A percentile compares a stretch with the other conserved stretches of the same genome.
Conservation (phyloP, 257 asterid species). For the Echium plantagineum region DNA sequence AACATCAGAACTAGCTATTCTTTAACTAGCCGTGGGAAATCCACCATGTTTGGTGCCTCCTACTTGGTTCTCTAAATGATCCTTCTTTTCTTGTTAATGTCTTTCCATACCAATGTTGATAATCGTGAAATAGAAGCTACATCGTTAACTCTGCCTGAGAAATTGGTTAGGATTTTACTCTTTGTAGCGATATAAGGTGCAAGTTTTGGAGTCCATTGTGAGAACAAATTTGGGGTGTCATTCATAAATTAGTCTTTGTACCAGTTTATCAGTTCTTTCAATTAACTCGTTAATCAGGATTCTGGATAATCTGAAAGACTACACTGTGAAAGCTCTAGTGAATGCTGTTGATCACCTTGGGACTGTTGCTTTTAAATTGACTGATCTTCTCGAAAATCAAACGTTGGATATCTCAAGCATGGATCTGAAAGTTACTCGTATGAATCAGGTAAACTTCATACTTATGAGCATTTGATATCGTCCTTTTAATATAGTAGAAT, state of each 20-base stretch:
- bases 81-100: no score
- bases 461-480: slow-evolving; percentile 1
- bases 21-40: no score
- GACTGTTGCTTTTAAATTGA: slow-evolving; percentile 82
- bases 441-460: slow-evolving; percentile 50
- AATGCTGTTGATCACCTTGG: slow-evolving; percentile 96
- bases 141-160: not conserved
- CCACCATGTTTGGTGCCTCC: no score
- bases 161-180: not conserved
- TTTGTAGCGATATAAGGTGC: no score
- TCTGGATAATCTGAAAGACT: slow-evolving; percentile 83
- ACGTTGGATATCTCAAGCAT: slow-evolving; percentile 52
- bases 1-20: no score
- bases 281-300: slow-evolving; percentile 40
- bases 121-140: no score
- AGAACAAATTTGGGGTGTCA: not conserved
- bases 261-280: slow-evolving; percentile 1
- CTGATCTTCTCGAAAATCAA: slow-evolving; percentile 73
- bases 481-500: slow-evolving; percentile 12
- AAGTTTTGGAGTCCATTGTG: no score
- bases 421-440: slow-evolving; percentile 52
- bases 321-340: slow-evolving; percentile 88
- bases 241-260: not conserved
- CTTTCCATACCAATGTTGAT: no score
- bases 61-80: no score